These are phyloP conservation scores for Immersiella caudata DNA, from an alignment of 495 filamentous ascomycete genomes.

Conservation along the genomic window DNA sequence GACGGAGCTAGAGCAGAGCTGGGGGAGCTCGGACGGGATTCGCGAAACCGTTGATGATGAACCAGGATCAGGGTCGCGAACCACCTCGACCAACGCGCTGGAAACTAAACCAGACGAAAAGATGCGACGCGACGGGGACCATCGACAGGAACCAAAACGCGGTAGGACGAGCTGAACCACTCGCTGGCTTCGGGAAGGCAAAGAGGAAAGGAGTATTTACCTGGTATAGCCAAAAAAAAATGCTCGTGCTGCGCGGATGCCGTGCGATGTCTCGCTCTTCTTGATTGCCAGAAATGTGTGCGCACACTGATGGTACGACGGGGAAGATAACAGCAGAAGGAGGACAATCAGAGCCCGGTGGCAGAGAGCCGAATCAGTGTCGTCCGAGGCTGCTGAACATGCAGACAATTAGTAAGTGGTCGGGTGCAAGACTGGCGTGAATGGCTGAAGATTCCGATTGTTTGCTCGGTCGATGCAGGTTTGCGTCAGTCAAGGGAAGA, in stretches of 20 bases:
- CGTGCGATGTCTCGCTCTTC: background rate
- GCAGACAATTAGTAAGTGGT: background rate
- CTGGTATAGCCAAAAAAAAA: background rate
- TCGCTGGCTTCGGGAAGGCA: background rate
- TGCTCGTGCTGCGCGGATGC: background rate
- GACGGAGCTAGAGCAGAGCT: background rate
- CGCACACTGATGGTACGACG: background rate
- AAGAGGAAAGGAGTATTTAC: background rate
- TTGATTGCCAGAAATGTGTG: background rate
- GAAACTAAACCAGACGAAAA: background rate
- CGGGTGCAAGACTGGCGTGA: conserved; percentile 9
- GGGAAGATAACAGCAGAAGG: background rate
- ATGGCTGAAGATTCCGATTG: conserved; percentile 21
- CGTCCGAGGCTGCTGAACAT: background rate
- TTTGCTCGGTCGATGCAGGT: conserved; percentile 25
- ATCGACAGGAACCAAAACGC: background rate
- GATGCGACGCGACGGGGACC: background rate
- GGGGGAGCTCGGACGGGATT: background rate
- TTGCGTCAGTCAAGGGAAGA: conserved; percentile 18
- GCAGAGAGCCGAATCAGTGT: background rate
- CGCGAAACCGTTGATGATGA: background rate
- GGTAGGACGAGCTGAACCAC: background rate
- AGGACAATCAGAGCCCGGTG: background rate
- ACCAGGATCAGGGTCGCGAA: conserved; percentile 5
- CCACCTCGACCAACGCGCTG: background rate